phyloP scores from a whole-genome alignment of 2,329 filamentous ascomycete species.

The Cytospora piceae region DNA sequence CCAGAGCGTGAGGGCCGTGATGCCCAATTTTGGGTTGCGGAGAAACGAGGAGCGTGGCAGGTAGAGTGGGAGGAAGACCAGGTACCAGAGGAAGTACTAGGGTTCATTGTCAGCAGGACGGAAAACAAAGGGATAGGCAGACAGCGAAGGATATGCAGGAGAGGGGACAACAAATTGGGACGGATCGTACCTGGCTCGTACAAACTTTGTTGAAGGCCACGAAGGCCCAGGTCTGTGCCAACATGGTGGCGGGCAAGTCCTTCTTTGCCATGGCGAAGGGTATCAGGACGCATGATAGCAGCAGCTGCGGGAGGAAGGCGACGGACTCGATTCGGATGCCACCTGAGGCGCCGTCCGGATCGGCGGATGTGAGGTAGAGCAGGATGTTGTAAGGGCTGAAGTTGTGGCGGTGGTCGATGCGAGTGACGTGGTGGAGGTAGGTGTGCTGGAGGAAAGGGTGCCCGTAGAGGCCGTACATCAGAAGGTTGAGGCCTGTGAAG shows the following conservation, averaged over 20 bases:
- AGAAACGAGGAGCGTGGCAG: slow-evolving; percentile 80
- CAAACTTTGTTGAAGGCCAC: slow-evolving; percentile 99
- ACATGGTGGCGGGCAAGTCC: slow-evolving; percentile 80
- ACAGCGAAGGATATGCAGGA: background rate
- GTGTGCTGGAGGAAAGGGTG: slow-evolving; percentile 84
- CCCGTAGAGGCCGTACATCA: slow-evolving; percentile 83
- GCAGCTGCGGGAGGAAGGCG: slow-evolving; percentile 86
- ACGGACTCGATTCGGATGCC: slow-evolving; percentile 68
- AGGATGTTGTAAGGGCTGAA: slow-evolving; percentile 96
- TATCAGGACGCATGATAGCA: slow-evolving; percentile 77
- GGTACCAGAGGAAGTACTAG: slow-evolving; percentile 98
- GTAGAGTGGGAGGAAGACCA: slow-evolving; percentile 90
- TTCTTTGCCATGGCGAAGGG: slow-evolving; percentile 73
- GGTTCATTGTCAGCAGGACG: background rate
- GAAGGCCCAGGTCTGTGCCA: slow-evolving; percentile 95
- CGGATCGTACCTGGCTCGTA: slow-evolving; percentile 79
- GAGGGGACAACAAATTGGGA: background rate
- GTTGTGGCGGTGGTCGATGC: slow-evolving; percentile 96
- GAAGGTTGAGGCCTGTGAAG: slow-evolving; percentile 72
- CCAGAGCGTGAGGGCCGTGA: slow-evolving; percentile 72
- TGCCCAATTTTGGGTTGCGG: slow-evolving; percentile 60
- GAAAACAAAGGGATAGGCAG: too few species aligned
- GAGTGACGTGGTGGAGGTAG: slow-evolving; percentile 88
- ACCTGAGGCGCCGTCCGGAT: slow-evolving; percentile 43
- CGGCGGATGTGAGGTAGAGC: slow-evolving; percentile 81